A percentile compares a stretch with the other conserved stretches of the same genome.
These are phyloP conservation scores for Neurospora intermedia DNA, from an alignment of 495 filamentous ascomycete genomes.

Conservation along the genomic window DNA sequence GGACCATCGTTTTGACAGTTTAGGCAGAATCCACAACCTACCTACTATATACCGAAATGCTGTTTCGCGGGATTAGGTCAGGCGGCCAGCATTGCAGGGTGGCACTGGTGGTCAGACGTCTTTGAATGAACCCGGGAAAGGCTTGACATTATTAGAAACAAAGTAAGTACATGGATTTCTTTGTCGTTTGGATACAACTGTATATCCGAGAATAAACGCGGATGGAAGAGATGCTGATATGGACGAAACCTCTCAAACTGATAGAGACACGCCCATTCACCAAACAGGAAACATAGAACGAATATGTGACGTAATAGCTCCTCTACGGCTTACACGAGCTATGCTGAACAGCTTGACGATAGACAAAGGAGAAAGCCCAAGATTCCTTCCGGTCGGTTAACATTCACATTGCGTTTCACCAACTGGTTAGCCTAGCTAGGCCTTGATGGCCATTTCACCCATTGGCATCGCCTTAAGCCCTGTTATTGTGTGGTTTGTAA, in stretches of 20 bases:
- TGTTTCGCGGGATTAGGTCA: not conserved
- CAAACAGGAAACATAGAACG: not conserved
- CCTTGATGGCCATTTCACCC: constrained; percentile 42
- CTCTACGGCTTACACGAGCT: not conserved
- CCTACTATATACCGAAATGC: not conserved
- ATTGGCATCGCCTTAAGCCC: constrained; percentile 42
- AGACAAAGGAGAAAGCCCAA: not conserved
- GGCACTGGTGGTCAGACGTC: not conserved
- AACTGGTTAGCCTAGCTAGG: constrained; percentile 23
- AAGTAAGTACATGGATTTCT: not conserved
- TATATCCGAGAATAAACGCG: not conserved
- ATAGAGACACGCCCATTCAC: not conserved
- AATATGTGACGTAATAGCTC: not conserved
- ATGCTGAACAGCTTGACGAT: not conserved
- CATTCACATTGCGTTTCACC: not conserved
- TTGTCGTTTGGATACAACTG: not conserved
- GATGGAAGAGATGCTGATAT: not conserved
- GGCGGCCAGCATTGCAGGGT: not conserved
- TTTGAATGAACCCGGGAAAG: not conserved
- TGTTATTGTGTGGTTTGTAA: constrained; percentile 6
- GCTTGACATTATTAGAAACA: not conserved
- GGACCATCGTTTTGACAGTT: not conserved
- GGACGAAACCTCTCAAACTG: not conserved
- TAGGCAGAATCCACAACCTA: not conserved
- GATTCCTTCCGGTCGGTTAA: too few species aligned